A percentile compares a stretch with the other conserved stretches of the same genome.
Evolutionary conservation across 202 grass and related monocot genomes (phyloP).

Genomic region (Saccharum hybrid): DNA sequence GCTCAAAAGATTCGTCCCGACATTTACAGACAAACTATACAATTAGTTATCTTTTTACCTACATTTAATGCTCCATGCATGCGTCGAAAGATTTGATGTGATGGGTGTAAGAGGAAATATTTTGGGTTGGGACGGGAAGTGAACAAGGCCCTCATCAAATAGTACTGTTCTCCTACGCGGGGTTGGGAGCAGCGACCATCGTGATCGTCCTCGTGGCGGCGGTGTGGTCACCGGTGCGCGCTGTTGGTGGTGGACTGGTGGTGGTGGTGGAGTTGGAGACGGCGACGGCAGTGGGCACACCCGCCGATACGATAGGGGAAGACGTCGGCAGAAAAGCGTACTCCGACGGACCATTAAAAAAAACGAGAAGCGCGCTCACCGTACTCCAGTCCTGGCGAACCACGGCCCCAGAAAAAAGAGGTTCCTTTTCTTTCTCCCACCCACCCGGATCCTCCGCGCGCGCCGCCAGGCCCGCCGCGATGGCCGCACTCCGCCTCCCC

Average conservation of each 20-base stretch:
- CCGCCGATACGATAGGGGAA: constrained; percentile 11
- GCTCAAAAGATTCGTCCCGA: too few relatives aligned
- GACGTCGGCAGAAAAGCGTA: constrained; percentile 9
- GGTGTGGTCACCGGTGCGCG: neutral
- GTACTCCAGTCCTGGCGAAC: neutral
- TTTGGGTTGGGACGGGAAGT: too few relatives aligned
- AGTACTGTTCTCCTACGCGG: too few relatives aligned
- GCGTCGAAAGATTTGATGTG: too few relatives aligned
- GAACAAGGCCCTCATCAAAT: too few relatives aligned
- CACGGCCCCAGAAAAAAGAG: constrained; percentile 10
- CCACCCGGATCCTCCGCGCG: constrained; percentile 19
- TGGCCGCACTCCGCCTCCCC: constrained; percentile 53
- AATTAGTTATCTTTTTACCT: too few relatives aligned
- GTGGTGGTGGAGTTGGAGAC: neutral
- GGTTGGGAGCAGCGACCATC: too few relatives aligned
- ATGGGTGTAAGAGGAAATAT: too few relatives aligned
- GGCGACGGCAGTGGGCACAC: constrained; percentile 38
- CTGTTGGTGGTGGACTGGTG: neutral
- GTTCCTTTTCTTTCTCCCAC: neutral
- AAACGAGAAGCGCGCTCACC: neutral
- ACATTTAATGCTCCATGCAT: too few relatives aligned
- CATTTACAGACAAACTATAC: too few relatives aligned
- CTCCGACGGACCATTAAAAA: neutral
- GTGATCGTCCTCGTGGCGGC: neutral
- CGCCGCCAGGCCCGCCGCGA: constrained; percentile 21